Conservation (phyloP, 2,329 filamentous ascomycete genomes). For the Monosporascus cannonballus region DNA sequence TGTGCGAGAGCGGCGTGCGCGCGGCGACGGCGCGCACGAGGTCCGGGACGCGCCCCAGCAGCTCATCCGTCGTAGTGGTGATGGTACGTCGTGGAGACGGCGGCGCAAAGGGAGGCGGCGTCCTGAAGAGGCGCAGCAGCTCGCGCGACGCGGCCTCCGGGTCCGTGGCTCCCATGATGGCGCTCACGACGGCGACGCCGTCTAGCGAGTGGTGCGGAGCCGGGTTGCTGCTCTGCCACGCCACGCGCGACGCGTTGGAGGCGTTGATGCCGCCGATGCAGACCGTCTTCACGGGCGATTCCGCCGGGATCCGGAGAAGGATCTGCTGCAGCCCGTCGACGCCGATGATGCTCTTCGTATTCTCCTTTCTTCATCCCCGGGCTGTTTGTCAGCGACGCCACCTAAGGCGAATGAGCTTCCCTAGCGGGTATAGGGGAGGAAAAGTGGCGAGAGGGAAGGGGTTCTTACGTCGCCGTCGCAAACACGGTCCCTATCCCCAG, state of each 20-base stretch:
- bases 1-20: slow-evolving; percentile 73
- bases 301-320: slow-evolving; percentile 51
- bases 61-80: slow-evolving; percentile 8
- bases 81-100: slow-evolving; percentile 5
- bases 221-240: slow-evolving; percentile 54
- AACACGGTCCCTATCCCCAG: slow-evolving; percentile 87
- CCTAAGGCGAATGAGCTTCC: too few relatives aligned
- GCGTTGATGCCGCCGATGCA: slow-evolving; percentile 86
- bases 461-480: slow-evolving; percentile 67
- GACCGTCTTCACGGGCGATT: slow-evolving; percentile 53
- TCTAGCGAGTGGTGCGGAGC: slow-evolving; percentile 56
- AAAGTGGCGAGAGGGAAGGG: background rate
- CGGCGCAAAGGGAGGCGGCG: slow-evolving; percentile 26
- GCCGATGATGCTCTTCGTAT: slow-evolving; percentile 78
- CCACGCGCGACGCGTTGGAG: slow-evolving; percentile 65
- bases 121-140: slow-evolving; percentile 51
- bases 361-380: slow-evolving; percentile 58
- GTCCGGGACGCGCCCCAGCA: slow-evolving; percentile 26
- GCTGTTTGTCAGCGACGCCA: too few relatives aligned
- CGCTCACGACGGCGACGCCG: slow-evolving; percentile 84
- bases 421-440: background rate
- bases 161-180: slow-evolving; percentile 69
- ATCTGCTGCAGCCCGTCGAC: slow-evolving; percentile 64
- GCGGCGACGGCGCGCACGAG: slow-evolving; percentile 57
- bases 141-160: slow-evolving; percentile 56